Evolutionary conservation across 805 yeast genomes (phyloP).

Genomic region (Candida railenensis): DNA sequence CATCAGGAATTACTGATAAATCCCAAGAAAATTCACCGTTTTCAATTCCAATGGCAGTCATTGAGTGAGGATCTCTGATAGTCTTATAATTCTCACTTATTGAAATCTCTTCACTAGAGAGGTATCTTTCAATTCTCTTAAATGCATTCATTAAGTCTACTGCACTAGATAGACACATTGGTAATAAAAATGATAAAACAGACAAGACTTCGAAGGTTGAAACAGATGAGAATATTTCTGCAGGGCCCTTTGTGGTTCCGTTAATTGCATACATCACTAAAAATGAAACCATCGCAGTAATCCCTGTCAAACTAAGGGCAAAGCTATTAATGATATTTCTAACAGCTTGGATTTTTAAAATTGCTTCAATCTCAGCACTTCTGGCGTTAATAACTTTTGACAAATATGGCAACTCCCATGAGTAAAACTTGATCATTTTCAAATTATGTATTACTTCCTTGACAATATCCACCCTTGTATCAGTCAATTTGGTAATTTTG

Average conservation of each 20-base stretch:
- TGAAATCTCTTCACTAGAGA: constrained; percentile 46
- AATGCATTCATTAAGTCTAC: constrained; percentile 67
- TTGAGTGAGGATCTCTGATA: constrained; percentile 18
- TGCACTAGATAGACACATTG: constrained; percentile 65
- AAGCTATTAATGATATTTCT: constrained; percentile 63
- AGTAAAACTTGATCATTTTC: constrained; percentile 81
- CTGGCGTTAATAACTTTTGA: constrained; percentile 56
- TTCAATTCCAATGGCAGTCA: constrained; percentile 18
- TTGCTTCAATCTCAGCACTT: constrained; percentile 55
- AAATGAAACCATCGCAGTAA: constrained; percentile 66
- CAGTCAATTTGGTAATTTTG: constrained; percentile 65
- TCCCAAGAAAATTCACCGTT: constrained; percentile 32
- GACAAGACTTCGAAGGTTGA: constrained; percentile 64
- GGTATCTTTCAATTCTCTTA: constrained; percentile 52
- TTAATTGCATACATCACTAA: constrained; percentile 36
- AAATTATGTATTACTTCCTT: constrained; percentile 77
- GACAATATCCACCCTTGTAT: constrained; percentile 69
- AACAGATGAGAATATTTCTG: constrained; percentile 66
- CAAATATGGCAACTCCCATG: constrained; percentile 86
- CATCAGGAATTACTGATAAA: neutral
- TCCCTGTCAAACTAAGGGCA: constrained; percentile 63
- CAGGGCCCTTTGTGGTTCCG: constrained; percentile 45
- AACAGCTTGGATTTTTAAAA: constrained; percentile 62
- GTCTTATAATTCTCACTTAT: constrained; percentile 23
- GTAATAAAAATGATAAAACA: constrained; percentile 64